These are phyloP conservation scores for Teratosphaeria gauchensis DNA, from an alignment of 2,329 filamentous ascomycete genomes.

Conservation along the genomic window DNA sequence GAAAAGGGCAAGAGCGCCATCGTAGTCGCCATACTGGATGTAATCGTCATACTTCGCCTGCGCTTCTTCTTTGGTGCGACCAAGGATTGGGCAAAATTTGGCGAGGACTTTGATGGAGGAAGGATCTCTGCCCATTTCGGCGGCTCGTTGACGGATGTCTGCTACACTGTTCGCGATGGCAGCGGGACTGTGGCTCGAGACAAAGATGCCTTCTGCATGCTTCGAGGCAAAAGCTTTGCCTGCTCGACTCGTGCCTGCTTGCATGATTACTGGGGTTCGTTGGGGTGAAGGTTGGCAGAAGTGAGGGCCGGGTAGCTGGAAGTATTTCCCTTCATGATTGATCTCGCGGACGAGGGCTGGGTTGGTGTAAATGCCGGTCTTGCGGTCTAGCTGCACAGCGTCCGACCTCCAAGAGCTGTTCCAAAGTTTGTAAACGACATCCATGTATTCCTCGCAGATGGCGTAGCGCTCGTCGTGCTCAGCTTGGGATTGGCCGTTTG, in stretches of 20 bases:
- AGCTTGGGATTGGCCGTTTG: conserved; percentile 44
- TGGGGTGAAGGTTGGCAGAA: conserved; percentile 34
- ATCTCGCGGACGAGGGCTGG: conserved; percentile 52
- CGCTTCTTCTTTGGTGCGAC: conserved; percentile 56
- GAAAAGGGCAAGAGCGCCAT: conserved; percentile 61
- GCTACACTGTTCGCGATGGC: not conserved
- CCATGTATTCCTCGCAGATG: conserved; percentile 53
- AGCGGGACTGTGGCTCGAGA: conserved; percentile 11
- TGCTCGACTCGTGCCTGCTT: conserved; percentile 58
- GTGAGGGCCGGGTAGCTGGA: conserved; percentile 33
- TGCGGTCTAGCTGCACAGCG: conserved; percentile 44
- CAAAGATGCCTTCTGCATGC: conserved; percentile 60
- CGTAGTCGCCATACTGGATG: conserved; percentile 51
- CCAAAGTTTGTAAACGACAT: conserved; percentile 54
- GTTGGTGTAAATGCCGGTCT: conserved; percentile 48
- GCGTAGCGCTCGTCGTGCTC: conserved; percentile 54
- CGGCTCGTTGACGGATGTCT: not conserved
- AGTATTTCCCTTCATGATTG: conserved; percentile 46
- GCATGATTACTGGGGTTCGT: conserved; percentile 47
- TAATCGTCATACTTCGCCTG: conserved; percentile 54
- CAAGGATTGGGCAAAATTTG: conserved; percentile 56
- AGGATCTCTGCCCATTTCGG: conserved; percentile 47
- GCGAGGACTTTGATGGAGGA: conserved; percentile 58
- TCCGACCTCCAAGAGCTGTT: conserved; percentile 47
- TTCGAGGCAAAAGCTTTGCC: conserved; percentile 59